phyloP scores from a whole-genome alignment of 306 rosid genomes.

The Castanea crenata region DNA sequence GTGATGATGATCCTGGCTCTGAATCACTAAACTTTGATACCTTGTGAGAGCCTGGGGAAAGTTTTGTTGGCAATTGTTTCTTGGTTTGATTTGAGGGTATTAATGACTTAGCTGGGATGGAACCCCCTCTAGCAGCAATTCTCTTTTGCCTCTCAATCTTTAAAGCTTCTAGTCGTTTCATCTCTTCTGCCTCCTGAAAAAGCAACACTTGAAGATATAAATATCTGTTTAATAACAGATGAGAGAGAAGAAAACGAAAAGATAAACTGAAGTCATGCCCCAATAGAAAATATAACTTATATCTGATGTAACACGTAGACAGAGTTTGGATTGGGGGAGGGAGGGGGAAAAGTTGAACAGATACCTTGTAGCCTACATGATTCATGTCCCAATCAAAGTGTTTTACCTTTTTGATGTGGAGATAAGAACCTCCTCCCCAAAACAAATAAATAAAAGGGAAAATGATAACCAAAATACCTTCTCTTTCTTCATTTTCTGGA shows the following conservation, averaged over 20 bases:
- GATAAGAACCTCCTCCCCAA: background rate
- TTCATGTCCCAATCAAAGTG: background rate
- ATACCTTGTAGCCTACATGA: background rate
- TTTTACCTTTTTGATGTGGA: background rate
- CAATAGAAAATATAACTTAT: background rate
- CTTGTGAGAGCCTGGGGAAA: slow-evolving; percentile 64
- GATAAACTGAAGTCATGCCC: background rate
- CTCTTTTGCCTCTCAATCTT: slow-evolving; percentile 96
- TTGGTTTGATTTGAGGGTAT: slow-evolving; percentile 51
- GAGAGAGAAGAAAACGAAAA: background rate
- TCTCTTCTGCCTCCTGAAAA: slow-evolving; percentile 72
- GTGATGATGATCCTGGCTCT: slow-evolving; percentile 83
- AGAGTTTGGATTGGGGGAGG: no score
- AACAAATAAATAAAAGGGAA: background rate
- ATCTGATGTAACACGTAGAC: background rate
- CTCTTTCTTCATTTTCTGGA: slow-evolving; percentile 95
- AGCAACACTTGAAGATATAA: slow-evolving; percentile 4
- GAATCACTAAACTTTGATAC: slow-evolving; percentile 91
- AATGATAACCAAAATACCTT: slow-evolving; percentile 50
- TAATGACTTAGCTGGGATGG: slow-evolving; percentile 43
- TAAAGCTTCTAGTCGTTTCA: slow-evolving; percentile 78
- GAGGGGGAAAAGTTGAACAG: background rate
- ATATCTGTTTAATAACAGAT: slow-evolving; percentile 16
- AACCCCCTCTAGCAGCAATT: slow-evolving; percentile 78
- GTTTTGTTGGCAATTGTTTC: slow-evolving; percentile 59